These are phyloP conservation scores for Trichoderma gracile DNA, from an alignment of 2,329 filamentous ascomycete species.

Conservation along the genomic window DNA sequence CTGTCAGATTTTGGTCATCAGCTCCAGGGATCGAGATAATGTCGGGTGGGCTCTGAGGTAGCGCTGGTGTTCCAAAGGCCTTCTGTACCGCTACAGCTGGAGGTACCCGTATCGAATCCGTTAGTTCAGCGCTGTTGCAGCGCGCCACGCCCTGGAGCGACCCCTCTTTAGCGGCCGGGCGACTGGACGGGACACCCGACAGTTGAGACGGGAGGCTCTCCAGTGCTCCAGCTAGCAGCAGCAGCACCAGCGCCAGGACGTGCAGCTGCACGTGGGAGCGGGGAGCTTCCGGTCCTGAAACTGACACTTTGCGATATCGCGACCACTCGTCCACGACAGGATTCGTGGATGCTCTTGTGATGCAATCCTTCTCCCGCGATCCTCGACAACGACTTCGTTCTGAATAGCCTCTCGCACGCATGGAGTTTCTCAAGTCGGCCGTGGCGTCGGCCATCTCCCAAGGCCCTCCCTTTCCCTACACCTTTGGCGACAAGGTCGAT, in stretches of 20 bases:
- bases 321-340: neutral
- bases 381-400: neutral
- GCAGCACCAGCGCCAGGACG: no score
- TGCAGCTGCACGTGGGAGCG: slow-evolving; percentile 21
- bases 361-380: neutral
- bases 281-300: slow-evolving; percentile 1
- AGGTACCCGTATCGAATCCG: no score
- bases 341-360: neutral
- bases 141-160: slow-evolving; percentile 16
- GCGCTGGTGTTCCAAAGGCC: neutral
- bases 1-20: neutral
- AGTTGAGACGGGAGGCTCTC: no score
- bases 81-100: slow-evolving; percentile 11
- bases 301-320: neutral
- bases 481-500: slow-evolving; percentile 89
- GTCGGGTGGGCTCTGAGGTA: no score
- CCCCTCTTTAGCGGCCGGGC: slow-evolving; percentile 17
- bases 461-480: slow-evolving; percentile 88
- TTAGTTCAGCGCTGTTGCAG: slow-evolving; percentile 9
- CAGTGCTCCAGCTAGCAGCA: no score
- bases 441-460: slow-evolving; percentile 96
- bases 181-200: no score
- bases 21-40: neutral
- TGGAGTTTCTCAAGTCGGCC: slow-evolving; percentile 98
- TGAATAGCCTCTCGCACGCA: slow-evolving; percentile 41